Evolutionary conservation across 1,284 basidiomycete species (phyloP).

Genomic region (Ceratobasidium sp.): DNA sequence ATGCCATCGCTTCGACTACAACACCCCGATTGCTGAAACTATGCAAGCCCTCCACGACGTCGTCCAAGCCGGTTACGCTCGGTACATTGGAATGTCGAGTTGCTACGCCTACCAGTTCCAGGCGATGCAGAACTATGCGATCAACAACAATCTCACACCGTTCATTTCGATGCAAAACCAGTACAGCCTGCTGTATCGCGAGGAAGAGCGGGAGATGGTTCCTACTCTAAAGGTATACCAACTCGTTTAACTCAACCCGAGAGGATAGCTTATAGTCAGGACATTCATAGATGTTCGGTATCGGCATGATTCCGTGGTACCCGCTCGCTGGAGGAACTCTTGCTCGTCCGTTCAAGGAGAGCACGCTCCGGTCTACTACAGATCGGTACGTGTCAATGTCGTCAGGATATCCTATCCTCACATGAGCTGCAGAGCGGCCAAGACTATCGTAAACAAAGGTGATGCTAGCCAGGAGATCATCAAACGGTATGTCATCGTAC

Average conservation of each 20-base stretch:
- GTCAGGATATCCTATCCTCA: constrained; percentile 2
- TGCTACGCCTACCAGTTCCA: constrained; percentile 51
- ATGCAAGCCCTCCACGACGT: constrained; percentile 62
- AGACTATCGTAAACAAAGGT: background rate
- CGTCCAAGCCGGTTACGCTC: constrained; percentile 56
- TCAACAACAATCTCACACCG: constrained; percentile 55
- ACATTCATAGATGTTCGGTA: constrained; percentile 42
- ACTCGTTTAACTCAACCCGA: constrained; percentile 33
- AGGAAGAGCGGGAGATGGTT: constrained; percentile 55
- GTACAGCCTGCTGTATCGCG: constrained; percentile 50
- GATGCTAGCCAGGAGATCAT: background rate
- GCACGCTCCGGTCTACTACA: constrained; percentile 20
- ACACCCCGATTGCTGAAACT: constrained; percentile 58
- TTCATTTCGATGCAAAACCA: constrained; percentile 61
- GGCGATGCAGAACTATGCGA: constrained; percentile 54
- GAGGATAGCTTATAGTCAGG: constrained; percentile 47
- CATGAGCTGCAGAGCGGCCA: too few relatives aligned
- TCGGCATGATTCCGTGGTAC: constrained; percentile 46
- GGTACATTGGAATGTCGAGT: constrained; percentile 59
- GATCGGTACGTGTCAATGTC: constrained; percentile 24
- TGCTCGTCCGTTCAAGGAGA: constrained; percentile 32
- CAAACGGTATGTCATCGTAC: too few relatives aligned
- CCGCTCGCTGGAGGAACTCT: constrained; percentile 44
- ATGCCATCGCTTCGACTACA: constrained; percentile 57
- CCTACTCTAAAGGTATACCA: constrained; percentile 45